phyloP scores from a whole-genome alignment of 805 yeast species.

The Teunomyces cretensis region DNA sequence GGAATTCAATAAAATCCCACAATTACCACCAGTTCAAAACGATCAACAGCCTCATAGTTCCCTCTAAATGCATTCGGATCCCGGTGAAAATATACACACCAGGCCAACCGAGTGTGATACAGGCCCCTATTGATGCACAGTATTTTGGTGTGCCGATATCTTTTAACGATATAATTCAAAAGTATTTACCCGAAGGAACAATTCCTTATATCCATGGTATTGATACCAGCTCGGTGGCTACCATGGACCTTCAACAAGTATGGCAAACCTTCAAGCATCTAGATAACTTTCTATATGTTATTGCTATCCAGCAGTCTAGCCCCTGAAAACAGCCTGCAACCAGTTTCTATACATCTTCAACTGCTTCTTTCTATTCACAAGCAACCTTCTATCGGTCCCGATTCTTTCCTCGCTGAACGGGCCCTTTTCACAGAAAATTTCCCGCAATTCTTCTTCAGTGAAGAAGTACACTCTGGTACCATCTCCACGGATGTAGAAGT shows the following conservation, averaged over 20 bases:
- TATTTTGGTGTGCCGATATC: slow-evolving; percentile 9
- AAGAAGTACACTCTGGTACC: slow-evolving; percentile 97
- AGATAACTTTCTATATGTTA: slow-evolving; percentile 37
- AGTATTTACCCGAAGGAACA: slow-evolving; percentile 14
- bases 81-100: slow-evolving; percentile 52
- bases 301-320: neutral
- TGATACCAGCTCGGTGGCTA: slow-evolving; percentile 15
- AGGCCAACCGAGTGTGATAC: slow-evolving; percentile 34
- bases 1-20: slow-evolving; percentile 48
- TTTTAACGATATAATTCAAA: slow-evolving; percentile 12
- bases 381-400: slow-evolving; percentile 85
- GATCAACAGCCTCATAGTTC: slow-evolving; percentile 27
- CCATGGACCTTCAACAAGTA: slow-evolving; percentile 19
- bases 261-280: slow-evolving; percentile 35
- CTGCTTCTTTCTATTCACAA: slow-evolving; percentile 89
- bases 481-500: slow-evolving; percentile 95
- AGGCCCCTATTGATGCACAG: slow-evolving; percentile 19
- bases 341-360: slow-evolving; percentile 95
- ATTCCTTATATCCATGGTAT: slow-evolving; percentile 34
- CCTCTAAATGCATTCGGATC: slow-evolving; percentile 24
- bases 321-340: slow-evolving; percentile 87
- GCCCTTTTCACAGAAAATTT: slow-evolving; percentile 54
- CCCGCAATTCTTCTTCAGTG: slow-evolving; percentile 85
- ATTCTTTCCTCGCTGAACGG: slow-evolving; percentile 69
- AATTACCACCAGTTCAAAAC: slow-evolving; percentile 26